A percentile compares a stretch with the other conserved stretches of the same genome.
Evolutionary conservation across 352 stramenopile species (phyloP).

Genomic region (Phytophthora macrochlamydospora): DNA sequence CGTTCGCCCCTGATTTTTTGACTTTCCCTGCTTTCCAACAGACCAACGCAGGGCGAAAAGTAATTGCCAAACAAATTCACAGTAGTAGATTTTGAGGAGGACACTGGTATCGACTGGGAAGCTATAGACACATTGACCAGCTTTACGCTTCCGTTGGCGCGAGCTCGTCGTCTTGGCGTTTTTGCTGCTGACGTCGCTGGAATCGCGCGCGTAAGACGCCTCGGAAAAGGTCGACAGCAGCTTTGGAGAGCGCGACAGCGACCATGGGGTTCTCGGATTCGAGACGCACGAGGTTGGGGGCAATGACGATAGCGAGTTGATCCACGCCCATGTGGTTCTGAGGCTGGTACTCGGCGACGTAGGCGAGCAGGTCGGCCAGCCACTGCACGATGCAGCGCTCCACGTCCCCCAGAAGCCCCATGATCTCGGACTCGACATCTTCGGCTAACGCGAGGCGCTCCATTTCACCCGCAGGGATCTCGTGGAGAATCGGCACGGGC

Average conservation of each 20-base stretch:
- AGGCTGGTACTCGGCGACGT: constrained; percentile 70
- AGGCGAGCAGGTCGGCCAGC: constrained; percentile 82
- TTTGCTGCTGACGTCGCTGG: constrained; percentile 29
- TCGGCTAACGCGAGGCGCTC: constrained; percentile 52
- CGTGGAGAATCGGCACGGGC: constrained; percentile 79
- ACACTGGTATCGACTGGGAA: constrained; percentile 17
- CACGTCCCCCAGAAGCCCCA: constrained; percentile 53
- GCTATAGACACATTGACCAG: constrained; percentile 19
- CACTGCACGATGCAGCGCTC: constrained; percentile 76
- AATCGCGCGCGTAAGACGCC: constrained; percentile 51
- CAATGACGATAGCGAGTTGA: constrained; percentile 90
- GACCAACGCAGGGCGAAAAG: too few species aligned
- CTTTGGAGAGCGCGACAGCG: constrained; percentile 85
- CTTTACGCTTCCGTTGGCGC: constrained; percentile 18
- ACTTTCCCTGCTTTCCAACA: not conserved
- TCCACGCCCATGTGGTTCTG: constrained; percentile 91
- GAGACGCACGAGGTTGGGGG: constrained; percentile 88
- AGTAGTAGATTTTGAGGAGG: constrained; percentile 31
- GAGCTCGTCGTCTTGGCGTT: constrained; percentile 8
- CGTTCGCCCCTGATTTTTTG: constrained; percentile 5
- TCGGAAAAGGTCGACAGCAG: constrained; percentile 80
- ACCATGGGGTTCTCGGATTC: constrained; percentile 87
- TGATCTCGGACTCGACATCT: constrained; percentile 44
- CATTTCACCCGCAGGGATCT: constrained; percentile 75
- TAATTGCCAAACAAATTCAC: constrained; percentile 23